Percentiles rank a stretch among this genome's conserved stretches.
Evolutionary conservation across 2,329 filamentous ascomycete genomes (phyloP).

Genomic region (Colletotrichum lini): DNA sequence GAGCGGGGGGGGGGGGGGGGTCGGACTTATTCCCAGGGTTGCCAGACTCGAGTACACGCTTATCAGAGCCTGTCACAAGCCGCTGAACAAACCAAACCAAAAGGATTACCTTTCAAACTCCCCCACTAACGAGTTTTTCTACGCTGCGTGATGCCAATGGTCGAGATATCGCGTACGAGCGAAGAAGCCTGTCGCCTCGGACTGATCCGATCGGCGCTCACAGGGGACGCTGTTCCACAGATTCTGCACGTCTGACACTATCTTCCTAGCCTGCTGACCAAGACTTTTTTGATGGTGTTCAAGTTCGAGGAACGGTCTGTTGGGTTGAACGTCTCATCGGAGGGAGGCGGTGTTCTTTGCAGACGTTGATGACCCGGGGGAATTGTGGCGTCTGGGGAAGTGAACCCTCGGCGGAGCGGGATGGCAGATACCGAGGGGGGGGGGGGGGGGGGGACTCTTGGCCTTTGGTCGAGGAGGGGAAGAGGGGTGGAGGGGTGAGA

Average conservation of each 20-base stretch:
- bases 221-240: not conserved
- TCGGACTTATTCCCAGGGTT: conserved; percentile 6
- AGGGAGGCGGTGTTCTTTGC: not conserved
- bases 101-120: not conserved
- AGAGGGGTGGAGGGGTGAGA: not conserved
- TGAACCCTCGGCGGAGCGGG: not conserved
- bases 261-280: not conserved
- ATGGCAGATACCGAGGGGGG: conserved; percentile 2
- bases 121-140: not conserved
- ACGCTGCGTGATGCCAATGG: not conserved
- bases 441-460: not conserved
- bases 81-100: not conserved
- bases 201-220: not conserved
- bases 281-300: not conserved
- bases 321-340: not conserved
- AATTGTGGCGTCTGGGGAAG: conserved; percentile 2
- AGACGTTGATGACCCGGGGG: not conserved
- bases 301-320: not conserved
- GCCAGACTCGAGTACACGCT: conserved; percentile 29
- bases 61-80: conserved; percentile 23
- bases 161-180: not conserved
- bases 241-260: not conserved
- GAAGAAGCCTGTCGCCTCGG: not conserved
- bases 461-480: not conserved
- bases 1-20: not conserved